Percentiles rank a stretch among this genome's conserved stretches.
Conservation (phyloP, 495 filamentous ascomycete species). For the Penicillium subrubescens region DNA sequence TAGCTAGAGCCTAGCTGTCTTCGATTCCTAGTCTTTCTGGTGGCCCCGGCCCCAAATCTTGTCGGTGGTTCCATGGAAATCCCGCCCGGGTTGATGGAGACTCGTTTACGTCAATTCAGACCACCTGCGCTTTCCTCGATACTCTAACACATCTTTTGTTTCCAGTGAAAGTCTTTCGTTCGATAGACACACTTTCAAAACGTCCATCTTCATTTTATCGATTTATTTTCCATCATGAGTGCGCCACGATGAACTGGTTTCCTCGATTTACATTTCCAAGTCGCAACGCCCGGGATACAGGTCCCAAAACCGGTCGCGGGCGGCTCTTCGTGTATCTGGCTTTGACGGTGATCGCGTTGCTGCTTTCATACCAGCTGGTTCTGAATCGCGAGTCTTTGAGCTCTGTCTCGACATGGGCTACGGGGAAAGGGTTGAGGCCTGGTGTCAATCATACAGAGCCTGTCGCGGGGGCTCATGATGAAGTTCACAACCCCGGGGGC, state of each 20-base stretch:
- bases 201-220: not conserved
- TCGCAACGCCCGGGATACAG: conserved; percentile 5
- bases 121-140: not conserved
- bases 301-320: conserved; percentile 5
- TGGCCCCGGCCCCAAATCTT: not conserved
- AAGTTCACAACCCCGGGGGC: not conserved
- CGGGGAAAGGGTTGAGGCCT: not conserved
- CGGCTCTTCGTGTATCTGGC: conserved; percentile 22
- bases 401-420: conserved; percentile 2
- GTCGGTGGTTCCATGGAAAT: conserved; percentile 1
- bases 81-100: not conserved
- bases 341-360: conserved; percentile 17
- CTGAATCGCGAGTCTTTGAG: conserved; percentile 17
- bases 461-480: not conserved
- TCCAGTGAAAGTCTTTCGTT: not conserved
- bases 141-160: not conserved
- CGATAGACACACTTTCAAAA: not conserved
- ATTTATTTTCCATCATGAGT: not conserved
- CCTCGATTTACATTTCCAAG: not conserved
- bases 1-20: too few relatives aligned
- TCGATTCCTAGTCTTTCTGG: not conserved
- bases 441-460: not conserved
- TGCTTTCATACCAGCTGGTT: conserved; percentile 29
- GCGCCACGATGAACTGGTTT: not conserved
- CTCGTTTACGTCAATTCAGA: not conserved